phyloP scores from a whole-genome alignment of 768 basidiomycete species.

The Tephrocybe sp. region DNA sequence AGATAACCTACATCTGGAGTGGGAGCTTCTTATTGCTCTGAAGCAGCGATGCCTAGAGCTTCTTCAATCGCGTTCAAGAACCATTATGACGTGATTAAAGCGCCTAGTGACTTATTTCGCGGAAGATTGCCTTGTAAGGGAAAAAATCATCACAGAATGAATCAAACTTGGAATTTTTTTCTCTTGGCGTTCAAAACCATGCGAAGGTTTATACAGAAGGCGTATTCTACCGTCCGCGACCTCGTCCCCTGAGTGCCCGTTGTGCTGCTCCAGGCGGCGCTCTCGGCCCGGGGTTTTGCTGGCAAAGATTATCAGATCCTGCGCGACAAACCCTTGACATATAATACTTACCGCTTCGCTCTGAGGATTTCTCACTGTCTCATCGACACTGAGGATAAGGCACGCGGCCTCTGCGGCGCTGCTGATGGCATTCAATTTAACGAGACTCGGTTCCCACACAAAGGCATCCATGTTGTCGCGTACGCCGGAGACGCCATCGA shows the following conservation, averaged over 20 bases:
- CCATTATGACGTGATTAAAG: constrained; percentile 24
- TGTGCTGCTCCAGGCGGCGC: constrained; percentile 92
- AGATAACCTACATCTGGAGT: background rate
- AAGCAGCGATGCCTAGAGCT: background rate
- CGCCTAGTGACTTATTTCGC: constrained; percentile 10
- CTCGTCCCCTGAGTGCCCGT: constrained; percentile 82
- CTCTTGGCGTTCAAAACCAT: too few species aligned
- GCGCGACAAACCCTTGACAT: background rate
- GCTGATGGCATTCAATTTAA: constrained; percentile 93
- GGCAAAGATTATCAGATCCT: constrained; percentile 17
- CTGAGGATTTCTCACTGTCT: constrained; percentile 95
- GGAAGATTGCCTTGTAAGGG: constrained; percentile 16
- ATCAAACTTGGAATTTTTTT: background rate
- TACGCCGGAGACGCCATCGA: constrained; percentile 85
- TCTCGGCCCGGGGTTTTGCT: constrained; percentile 84
- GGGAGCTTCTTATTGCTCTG: constrained; percentile 5
- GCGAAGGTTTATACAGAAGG: background rate
- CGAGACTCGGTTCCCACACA: constrained; percentile 96
- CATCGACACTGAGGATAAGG: constrained; percentile 93
- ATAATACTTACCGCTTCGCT: constrained; percentile 73
- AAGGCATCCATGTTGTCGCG: constrained; percentile 97
- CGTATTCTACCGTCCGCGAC: constrained; percentile 68
- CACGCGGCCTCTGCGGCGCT: constrained; percentile 97
- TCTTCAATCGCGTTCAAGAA: constrained; percentile 21
- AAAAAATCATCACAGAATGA: background rate